These are phyloP conservation scores for Cucurbita moschata DNA, from an alignment of 306 rosid genomes.

Conservation along the genomic window DNA sequence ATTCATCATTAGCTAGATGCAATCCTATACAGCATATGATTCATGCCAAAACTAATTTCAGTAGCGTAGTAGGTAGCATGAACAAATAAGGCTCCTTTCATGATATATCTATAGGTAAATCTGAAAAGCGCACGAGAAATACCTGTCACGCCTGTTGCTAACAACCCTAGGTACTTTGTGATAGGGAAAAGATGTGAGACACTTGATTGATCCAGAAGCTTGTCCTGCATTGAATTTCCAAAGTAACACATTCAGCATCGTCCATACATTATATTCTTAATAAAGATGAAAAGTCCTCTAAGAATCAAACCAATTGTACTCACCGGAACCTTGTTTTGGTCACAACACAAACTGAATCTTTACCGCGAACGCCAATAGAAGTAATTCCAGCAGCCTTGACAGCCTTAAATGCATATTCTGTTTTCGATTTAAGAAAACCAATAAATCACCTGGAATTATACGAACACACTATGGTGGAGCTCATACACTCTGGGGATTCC, in stretches of 20 bases:
- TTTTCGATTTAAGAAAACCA: conserved; percentile 5
- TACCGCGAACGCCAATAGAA: conserved; percentile 85
- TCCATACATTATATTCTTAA: not conserved
- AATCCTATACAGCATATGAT: not conserved
- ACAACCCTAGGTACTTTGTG: conserved; percentile 76
- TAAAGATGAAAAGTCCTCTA: not conserved
- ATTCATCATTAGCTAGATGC: not conserved
- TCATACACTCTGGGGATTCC: not conserved
- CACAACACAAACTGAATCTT: conserved; percentile 86
- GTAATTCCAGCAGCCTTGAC: conserved; percentile 86
- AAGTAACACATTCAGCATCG: not conserved
- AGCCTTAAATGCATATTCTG: conserved; percentile 96
- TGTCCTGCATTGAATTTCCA: conserved; percentile 44
- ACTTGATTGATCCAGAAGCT: conserved; percentile 89
- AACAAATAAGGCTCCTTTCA: not conserved
- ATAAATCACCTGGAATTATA: not conserved
- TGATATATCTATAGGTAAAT: not conserved
- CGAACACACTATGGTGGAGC: not conserved
- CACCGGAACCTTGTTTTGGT: conserved; percentile 98
- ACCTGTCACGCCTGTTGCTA: conserved; percentile 97
- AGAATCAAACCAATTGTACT: conserved; percentile 16
- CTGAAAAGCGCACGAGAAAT: not conserved
- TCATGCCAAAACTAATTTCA: not conserved
- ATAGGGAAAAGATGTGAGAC: conserved; percentile 80
- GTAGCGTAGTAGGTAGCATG: not conserved